Evolutionary conservation across 2,329 filamentous ascomycete species (phyloP).

Genomic region (Lachnellula arida): DNA sequence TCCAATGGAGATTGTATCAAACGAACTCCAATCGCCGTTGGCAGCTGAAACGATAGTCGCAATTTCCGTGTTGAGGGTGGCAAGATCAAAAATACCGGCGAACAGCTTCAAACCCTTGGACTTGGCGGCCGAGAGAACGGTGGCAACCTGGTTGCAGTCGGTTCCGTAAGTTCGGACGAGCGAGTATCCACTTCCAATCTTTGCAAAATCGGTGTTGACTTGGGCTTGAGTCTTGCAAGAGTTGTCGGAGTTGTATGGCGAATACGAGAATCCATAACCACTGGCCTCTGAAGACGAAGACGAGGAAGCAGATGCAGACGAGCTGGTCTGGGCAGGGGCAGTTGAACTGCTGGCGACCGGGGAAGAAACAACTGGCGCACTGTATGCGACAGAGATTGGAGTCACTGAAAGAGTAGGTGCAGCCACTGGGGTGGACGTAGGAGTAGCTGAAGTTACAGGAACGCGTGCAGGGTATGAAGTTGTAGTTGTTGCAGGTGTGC

Average conservation of each 20-base stretch:
- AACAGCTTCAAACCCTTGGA: constrained; percentile 66
- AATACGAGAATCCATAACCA: constrained; percentile 50
- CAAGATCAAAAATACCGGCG: constrained; percentile 66
- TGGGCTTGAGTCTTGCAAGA: constrained; percentile 63
- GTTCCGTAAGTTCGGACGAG: constrained; percentile 73
- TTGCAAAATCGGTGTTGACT: constrained; percentile 60
- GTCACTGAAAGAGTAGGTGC: not conserved
- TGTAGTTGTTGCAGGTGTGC: constrained; percentile 44
- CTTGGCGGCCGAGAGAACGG: constrained; percentile 58
- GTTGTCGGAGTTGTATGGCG: constrained; percentile 50
- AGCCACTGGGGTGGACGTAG: not conserved
- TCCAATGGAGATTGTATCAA: constrained; percentile 71
- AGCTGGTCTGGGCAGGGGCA: not conserved
- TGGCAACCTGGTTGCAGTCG: constrained; percentile 69
- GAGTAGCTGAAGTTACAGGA: constrained; percentile 8
- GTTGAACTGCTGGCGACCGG: not conserved
- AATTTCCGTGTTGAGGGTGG: constrained; percentile 52
- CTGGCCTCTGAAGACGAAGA: constrained; percentile 7
- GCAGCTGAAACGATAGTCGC: constrained; percentile 55
- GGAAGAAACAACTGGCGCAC: not conserved
- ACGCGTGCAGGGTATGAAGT: constrained; percentile 18
- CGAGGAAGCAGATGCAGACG: constrained; percentile 1
- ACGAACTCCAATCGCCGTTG: constrained; percentile 58
- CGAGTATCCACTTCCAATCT: constrained; percentile 49
- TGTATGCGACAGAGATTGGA: not conserved